Evolutionary conservation across 768 basidiomycete species (phyloP).

Genomic region (Lentinula sp.): DNA sequence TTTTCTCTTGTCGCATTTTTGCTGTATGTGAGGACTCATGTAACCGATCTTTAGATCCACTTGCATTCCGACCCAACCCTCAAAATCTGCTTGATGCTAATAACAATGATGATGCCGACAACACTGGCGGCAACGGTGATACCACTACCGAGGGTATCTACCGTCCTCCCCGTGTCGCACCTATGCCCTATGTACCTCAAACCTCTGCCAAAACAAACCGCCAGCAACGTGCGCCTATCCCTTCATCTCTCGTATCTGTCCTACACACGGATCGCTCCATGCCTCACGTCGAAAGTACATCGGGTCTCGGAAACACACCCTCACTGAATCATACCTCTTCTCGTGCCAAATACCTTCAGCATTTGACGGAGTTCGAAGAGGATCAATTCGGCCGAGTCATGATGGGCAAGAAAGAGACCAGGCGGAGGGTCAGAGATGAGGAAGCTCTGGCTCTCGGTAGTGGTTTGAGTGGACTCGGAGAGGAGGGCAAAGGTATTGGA

Average conservation of each 20-base stretch:
- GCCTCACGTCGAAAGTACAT: conserved; percentile 56
- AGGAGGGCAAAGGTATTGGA: conserved; percentile 31
- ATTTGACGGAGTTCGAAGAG: conserved; percentile 87
- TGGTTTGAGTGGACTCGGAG: conserved; percentile 32
- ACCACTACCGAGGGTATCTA: conserved; percentile 43
- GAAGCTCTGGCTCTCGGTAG: conserved; percentile 85
- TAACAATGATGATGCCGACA: conserved; percentile 21
- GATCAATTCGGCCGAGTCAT: conserved; percentile 89
- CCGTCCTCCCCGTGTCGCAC: conserved; percentile 82
- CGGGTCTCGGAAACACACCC: conserved; percentile 44
- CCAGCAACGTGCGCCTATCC: conserved; percentile 48
- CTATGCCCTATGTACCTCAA: conserved; percentile 73
- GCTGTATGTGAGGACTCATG: not conserved
- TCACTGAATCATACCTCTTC: conserved; percentile 51
- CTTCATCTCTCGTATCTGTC: conserved; percentile 54
- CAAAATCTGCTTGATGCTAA: conserved; percentile 52
- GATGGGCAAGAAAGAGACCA: conserved; percentile 84
- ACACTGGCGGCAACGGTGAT: conserved; percentile 11
- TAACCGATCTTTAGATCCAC: conserved; percentile 57
- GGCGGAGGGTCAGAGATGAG: conserved; percentile 71
- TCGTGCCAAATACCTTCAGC: conserved; percentile 76
- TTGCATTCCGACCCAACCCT: conserved; percentile 91
- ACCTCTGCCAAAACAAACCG: conserved; percentile 40
- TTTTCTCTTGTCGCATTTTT: not conserved
- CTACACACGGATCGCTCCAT: conserved; percentile 46